Evolutionary conservation across 352 stramenopile species (phyloP).

Genomic region (Pythium plurisporium): DNA sequence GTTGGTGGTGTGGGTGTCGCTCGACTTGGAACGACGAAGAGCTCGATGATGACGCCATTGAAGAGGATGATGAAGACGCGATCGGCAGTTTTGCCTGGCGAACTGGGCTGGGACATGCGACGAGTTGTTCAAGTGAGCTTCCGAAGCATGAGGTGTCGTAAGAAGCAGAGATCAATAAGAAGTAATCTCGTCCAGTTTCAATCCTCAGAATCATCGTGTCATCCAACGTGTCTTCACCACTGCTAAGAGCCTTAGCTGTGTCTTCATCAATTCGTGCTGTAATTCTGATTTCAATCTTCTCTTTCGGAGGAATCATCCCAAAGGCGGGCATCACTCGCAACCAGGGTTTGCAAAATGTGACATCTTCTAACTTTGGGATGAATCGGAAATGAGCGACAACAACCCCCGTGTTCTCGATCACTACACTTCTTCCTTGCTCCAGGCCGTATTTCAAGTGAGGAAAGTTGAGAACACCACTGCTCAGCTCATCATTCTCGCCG

Average conservation of each 20-base stretch:
- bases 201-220: conserved; percentile 96
- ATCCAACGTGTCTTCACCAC: conserved; percentile 89
- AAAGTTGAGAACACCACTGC: conserved; percentile 63
- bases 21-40: conserved; percentile 17
- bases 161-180: conserved; percentile 89
- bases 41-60: background rate
- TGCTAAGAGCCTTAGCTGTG: conserved; percentile 88
- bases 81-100: conserved; percentile 39
- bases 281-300: conserved; percentile 87
- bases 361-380: conserved; percentile 86
- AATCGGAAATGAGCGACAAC: conserved; percentile 95
- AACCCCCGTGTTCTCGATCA: conserved; percentile 90
- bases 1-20: conserved; percentile 21
- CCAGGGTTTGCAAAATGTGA: conserved; percentile 90
- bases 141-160: conserved; percentile 95
- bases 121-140: conserved; percentile 92
- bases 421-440: conserved; percentile 54
- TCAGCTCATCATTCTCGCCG: conserved; percentile 31
- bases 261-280: conserved; percentile 88
- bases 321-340: conserved; percentile 87
- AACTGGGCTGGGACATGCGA: conserved; percentile 87
- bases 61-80: conserved; percentile 8
- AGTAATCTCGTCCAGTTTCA: conserved; percentile 96
- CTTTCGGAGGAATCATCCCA: conserved; percentile 81
- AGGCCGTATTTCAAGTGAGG: conserved; percentile 56